Conservation (phyloP, 306 rosid genomes). For the Cicer pinnatifidum region DNA sequence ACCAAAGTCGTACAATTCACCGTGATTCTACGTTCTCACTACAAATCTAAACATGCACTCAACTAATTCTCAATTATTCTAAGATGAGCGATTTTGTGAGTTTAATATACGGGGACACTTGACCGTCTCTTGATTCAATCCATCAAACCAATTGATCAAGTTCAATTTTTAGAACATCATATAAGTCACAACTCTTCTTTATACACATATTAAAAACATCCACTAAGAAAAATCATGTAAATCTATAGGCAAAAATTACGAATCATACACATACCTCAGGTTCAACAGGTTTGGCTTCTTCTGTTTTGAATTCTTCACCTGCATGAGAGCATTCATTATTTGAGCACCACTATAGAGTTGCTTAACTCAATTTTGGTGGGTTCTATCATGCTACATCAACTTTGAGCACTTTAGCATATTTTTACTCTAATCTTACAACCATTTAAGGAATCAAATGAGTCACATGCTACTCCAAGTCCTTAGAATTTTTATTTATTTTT, state of each 20-base stretch:
- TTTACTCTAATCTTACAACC: not conserved
- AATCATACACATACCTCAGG: conserved; percentile 50
- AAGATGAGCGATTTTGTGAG: no score
- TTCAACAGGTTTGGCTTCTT: conserved; percentile 68
- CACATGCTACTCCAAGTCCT: not conserved
- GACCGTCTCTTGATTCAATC: not conserved
- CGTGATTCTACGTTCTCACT: no score
- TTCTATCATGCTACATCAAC: not conserved
- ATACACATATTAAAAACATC: no score
- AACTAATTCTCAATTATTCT: no score
- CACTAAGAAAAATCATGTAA: not conserved
- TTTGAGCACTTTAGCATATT: not conserved
- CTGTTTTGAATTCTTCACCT: conserved; percentile 86
- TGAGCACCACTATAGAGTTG: not conserved
- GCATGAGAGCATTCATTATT: conserved; percentile 40
- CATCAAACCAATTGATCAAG: not conserved
- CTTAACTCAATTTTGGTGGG: not conserved
- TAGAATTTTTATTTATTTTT: not conserved
- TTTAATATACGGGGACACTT: not conserved
- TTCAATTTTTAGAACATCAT: not conserved
- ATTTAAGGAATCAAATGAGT: not conserved
- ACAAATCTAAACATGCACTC: no score
- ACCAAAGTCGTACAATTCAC: no score
- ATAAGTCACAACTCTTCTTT: no score
- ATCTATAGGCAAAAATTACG: not conserved